Evolutionary conservation across 202 grass and related monocot species (phyloP), one percentile per base, ranked within the genome.

Genomic region (Musa balbisiana): DNA sequence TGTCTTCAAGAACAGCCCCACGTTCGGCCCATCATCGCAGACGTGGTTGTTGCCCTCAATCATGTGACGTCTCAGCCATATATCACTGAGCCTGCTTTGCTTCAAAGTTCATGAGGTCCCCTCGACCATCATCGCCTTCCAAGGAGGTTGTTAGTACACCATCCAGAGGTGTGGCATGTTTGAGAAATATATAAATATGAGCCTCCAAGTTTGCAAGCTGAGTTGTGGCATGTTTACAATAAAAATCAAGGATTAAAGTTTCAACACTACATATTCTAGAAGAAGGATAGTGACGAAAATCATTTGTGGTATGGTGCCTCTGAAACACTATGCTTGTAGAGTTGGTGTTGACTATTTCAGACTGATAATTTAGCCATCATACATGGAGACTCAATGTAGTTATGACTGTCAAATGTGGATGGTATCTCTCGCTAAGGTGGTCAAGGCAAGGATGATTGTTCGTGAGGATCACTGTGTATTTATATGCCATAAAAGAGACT

Each of bases 1-100:
- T 98, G 94, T 73, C 94, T 98, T 58, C 94, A 98, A 77, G 91
- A 93, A 17, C 91, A 98, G 66, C 71, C 91, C 20, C 94, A 89
- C 20, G 84, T 98, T 73, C 94, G 94, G 24, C 94, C 94, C 8
- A 93, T 98, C 70, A 75, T 93, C 0, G 79, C 72, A 0, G 94
- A 98, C 50, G 91, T 93, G 9, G 91, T 84, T 9, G 74, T 91
- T 1, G 94, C 90, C 4, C 83, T 98, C 54, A 84, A 69, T 3
- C 88, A 98, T 63, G 75, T 98, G 1, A 82, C 91, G 33, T 86
- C 83, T 80, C 94, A 98, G 62, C 79, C 64, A 1, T 92, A 93
- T 15, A 68, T 66, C 69, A 29, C 79, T 26, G 80, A 89, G 21
- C 78, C 72, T 1, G 50, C 3, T 9, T 50, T 1, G 53, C 3